Conservation (phyloP, 305 asterid genomes). For the Solanum chacoense region DNA sequence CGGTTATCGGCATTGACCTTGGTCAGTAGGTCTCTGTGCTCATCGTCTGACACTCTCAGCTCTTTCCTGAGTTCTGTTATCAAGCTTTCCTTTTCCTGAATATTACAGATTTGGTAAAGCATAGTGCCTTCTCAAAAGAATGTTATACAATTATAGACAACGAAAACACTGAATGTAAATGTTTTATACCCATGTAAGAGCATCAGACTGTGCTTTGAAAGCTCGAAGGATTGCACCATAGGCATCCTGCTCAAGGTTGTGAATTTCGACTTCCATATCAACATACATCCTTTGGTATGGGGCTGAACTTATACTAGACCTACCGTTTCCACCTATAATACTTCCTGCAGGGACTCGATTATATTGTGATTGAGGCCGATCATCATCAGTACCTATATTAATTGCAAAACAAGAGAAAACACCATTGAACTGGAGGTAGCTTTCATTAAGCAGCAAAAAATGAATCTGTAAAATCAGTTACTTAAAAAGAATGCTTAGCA, state of each 20-base stretch:
- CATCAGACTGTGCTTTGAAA: conserved; percentile 97
- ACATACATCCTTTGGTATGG: conserved; percentile 42
- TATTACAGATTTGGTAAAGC: conserved; percentile 1
- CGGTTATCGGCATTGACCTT: conserved; percentile 85
- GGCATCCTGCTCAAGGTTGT: conserved; percentile 89
- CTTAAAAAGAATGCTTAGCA: not conserved
- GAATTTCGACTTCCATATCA: conserved; percentile 87
- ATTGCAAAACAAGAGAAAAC: conserved; percentile 5
- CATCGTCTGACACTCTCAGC: conserved; percentile 95
- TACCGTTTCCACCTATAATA: conserved; percentile 40
- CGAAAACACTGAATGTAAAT: not conserved
- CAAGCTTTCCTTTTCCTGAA: conserved; percentile 89
- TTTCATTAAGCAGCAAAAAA: not conserved
- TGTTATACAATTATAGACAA: not conserved
- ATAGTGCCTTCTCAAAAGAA: not conserved
- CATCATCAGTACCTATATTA: conserved; percentile 47
- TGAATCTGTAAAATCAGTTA: not conserved
- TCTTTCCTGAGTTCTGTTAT: conserved; percentile 95
- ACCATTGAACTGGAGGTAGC: not conserved
- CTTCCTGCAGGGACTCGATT: conserved; percentile 31
- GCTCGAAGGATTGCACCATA: conserved; percentile 92
- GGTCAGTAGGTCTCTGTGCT: conserved; percentile 76
- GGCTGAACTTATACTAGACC: conserved; percentile 31
- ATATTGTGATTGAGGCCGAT: conserved; percentile 35
- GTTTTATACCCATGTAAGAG: conserved; percentile 84